A percentile compares a stretch with the other conserved stretches of the same genome.
phyloP scores from a whole-genome alignment of 2,329 filamentous ascomycete genomes.

The Penicillium sp. region DNA sequence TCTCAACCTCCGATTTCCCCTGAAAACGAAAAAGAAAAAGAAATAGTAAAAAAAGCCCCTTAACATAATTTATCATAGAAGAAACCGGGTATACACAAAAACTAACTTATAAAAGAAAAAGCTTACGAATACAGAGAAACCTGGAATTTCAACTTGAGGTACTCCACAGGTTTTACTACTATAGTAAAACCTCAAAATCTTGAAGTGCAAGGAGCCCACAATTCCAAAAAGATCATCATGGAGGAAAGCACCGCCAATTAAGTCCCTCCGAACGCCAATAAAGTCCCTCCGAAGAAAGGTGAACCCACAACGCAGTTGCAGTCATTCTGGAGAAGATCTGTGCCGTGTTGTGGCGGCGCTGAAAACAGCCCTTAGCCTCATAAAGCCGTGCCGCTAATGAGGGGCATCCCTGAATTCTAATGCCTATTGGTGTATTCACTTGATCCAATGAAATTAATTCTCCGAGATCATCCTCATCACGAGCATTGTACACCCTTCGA shows the following conservation, averaged over 20 bases:
- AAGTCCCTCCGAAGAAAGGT: background rate
- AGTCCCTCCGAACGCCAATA: background rate
- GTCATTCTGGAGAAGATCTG: background rate
- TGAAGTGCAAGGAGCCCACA: background rate
- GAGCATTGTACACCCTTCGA: background rate
- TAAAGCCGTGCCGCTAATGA: background rate
- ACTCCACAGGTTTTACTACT: background rate
- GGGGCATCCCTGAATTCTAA: background rate
- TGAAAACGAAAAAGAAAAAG: background rate
- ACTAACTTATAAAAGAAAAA: background rate
- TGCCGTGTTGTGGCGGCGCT: conserved; percentile 18
- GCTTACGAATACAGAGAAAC: background rate
- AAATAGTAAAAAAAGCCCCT: background rate
- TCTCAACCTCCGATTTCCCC: background rate
- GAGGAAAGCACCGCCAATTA: background rate
- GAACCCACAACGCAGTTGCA: background rate
- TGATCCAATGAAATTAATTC: conserved; percentile 5
- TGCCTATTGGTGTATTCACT: background rate
- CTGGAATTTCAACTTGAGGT: background rate
- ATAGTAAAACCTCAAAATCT: background rate
- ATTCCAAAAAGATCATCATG: background rate
- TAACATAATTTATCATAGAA: background rate
- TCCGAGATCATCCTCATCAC: conserved; percentile 14
- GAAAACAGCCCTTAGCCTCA: conserved; percentile 4
- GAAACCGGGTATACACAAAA: background rate